Evolutionary conservation across 2,329 filamentous ascomycete species (phyloP).

Genomic region (Neocucurbitaria cava): DNA sequence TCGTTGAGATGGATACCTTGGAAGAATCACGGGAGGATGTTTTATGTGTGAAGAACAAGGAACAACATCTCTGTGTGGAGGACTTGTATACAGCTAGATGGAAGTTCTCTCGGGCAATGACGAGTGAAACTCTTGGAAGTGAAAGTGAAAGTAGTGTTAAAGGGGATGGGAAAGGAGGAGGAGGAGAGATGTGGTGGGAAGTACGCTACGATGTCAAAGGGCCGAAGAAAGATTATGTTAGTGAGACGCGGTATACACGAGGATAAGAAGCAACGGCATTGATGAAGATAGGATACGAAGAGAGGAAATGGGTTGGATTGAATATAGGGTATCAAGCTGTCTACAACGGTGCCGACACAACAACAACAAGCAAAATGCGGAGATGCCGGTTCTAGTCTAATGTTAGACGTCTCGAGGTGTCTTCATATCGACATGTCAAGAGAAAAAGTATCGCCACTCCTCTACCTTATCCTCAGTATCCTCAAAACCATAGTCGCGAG

Average conservation of each 20-base stretch:
- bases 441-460: no score
- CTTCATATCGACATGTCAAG: no score
- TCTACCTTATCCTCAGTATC: constrained; percentile 14
- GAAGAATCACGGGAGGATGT: constrained; percentile 20
- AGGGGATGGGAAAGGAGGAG: not conserved
- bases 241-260: constrained; percentile 41
- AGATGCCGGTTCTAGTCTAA: not conserved
- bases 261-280: not conserved
- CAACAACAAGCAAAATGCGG: not conserved
- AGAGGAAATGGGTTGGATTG: no score
- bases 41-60: constrained; percentile 58
- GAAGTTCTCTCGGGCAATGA: constrained; percentile 62
- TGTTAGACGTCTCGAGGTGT: not conserved
- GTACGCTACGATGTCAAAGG: constrained; percentile 50
- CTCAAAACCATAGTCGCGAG: constrained; percentile 31
- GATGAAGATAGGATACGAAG: not conserved
- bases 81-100: constrained; percentile 77
- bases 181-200: constrained; percentile 39
- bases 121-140: no score
- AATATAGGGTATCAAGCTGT: constrained; percentile 21
- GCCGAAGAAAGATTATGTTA: constrained; percentile 51
- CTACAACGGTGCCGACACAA: constrained; percentile 1
- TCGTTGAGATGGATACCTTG: constrained; percentile 70
- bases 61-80: constrained; percentile 73
- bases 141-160: no score